Base-by-base conservation (phyloP, 345 rosid genomes). In the Crucihimalaya himalaica region DNA sequence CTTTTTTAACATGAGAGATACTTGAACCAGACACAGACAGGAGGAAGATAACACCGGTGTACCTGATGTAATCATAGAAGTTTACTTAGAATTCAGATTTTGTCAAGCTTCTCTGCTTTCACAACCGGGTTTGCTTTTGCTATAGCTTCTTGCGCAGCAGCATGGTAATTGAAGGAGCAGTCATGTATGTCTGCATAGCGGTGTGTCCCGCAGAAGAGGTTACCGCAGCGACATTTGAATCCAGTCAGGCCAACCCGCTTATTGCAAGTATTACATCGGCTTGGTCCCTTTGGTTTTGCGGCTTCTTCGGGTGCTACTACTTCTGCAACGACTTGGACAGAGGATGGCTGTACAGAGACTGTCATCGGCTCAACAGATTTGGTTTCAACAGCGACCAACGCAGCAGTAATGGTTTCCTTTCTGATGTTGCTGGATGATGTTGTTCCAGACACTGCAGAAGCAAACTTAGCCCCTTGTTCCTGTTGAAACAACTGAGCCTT, bases 21-120 rank as follows among this genome's bases (percentile, higher is more conserved):
- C 63, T 58, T 68, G 74, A 68, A 75, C 74, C 63, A 61, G 70
- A 75, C 73, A 51, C 62, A 29, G 50, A 75, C 74, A 68, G 53
- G 68, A 39, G 11, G 53, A 74, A 32, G 50, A 56, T 51, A 16
- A 67, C 73, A 18, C 16, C 0, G n/a, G 68, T 59, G 47, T 42
- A 34, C 56, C 56, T 53, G 55, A 47, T 14, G 23, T 31, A 73
- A 65, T 27, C 78, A 74, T 60, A 56, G 66, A 61, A 15, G 4
- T 42, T 61, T 10, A 4, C 19, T 39, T 58, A 6, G 18, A 29
- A 12, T 63, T 75, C 73, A 92, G 75, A 92, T 88, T 77, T 92
- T 92, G 72, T 92, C 91, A 5, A 93, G 98, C 88, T 93, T 93
- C 81, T 90, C 95, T 48, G 97, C 95, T 78, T 86, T 93, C 77